Base-by-base conservation (phyloP, 1,139 yeast genomes). In the Suhomyces yuchorum region DNA sequence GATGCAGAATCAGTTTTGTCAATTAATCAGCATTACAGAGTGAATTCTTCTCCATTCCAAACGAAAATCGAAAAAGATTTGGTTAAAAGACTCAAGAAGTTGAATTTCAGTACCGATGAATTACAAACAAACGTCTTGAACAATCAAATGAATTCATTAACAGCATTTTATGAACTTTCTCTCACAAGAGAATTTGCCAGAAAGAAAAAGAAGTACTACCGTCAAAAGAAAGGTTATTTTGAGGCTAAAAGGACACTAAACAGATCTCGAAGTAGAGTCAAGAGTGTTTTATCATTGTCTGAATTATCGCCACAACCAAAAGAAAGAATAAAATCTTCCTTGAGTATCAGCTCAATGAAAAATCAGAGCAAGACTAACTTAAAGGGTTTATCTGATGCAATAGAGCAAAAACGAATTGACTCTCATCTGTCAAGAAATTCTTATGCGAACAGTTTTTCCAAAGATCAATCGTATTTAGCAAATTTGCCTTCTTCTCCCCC, bases 111-210 rank as follows among this genome's bases (percentile, higher is more conserved):
- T 59, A 73, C 81, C 8, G 86, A 83, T 8, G 70, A 77, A 5
- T 69, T 93, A 32, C 84, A 84, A 53, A 74, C 77, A 5, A 81
- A 88, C 19, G 84, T 92, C 1, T 60, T 70, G 19, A 73, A 80
- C 47, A 80, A 80, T 45, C 82, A 84, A 49, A 84, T 91, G 68
- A 96, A 89, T 62, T 75, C 91, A 0, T 68, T 89, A 20, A 84
- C 92, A n/a, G 97, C 96, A 0, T 75, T 88, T 51, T 93, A 96
- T 87, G 86, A 85, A 40, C 71, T 93, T 12, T 68, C 86, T 12
- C 68, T 89, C 17, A 92, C 89, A 35, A 75, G 78, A 44, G 95
- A 87, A 54, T 70, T 68, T 44, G 54, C 63, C 17, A 67, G 66
- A 48, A 75, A 73, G 61, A 71, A 69, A 54, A 60, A 60, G 46